Evolutionary conservation across 192 early-diverging fungal genomes (phyloP), one percentile per base, ranked within the genome.

Genomic region (Coemansia sp.): DNA sequence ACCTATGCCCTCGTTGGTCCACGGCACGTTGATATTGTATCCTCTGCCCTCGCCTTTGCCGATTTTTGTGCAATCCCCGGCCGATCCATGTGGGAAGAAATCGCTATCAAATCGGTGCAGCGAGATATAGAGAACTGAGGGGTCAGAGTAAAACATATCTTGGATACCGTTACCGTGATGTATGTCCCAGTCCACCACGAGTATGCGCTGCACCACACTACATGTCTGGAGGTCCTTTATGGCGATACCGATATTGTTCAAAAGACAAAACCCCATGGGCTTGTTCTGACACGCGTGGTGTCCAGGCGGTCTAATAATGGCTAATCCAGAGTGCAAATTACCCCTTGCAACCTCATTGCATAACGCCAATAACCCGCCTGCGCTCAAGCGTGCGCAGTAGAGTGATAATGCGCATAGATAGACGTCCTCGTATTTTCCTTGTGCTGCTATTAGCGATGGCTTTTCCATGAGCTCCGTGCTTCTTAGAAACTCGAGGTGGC

Each of bases 131-230:
- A 97, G 80, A 1, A 97, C 92, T 66, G 88, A 79, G 6, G 88
- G 85, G 62, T 96, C 89, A 2, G 85, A 64, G 71, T 88, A 88
- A 62, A 98, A 98, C 1, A 84, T 81, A 4, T 90, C 85, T 55
- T 98, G 94, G 34, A 91, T 97, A 3, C 96, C 96, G 70, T 98
- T 98, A 7, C 95, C 95, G 67, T 97, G 95, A 73, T 98, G 95
- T 18, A 96, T 83, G 69, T 98, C 95, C 95, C 96, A 98, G 67
- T 98, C 96, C 13, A 98, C 68, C 24, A 98, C 90, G 73, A 98
- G 70, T 9, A 97, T 84, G 53, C 84, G 81, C 37, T 84, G 62
- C 12, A 82, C 76, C 20, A 79, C 70, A n/a, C 81, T 67, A 9
- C 80, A 34, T 24, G 49, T 49, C 56, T 87, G 85, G 6, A 93